Evolutionary conservation across 306 rosid species (phyloP).

Genomic region (Quercus berberidifolia): DNA sequence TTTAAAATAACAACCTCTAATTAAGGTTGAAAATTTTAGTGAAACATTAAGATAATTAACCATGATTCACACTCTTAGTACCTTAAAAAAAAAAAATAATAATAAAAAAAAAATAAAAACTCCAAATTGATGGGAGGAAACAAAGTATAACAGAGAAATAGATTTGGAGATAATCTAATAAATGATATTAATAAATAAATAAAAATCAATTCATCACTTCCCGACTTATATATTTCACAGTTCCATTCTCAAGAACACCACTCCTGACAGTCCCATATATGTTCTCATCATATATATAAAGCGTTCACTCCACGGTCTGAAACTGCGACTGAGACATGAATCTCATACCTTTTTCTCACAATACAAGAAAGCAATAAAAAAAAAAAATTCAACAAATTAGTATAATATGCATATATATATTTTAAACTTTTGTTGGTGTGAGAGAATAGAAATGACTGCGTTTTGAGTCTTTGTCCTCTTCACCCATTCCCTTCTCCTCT

Average conservation of each 20-base stretch:
- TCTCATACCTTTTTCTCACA: conserved; percentile 14
- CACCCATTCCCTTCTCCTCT: not conserved
- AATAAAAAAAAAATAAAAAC: not conserved
- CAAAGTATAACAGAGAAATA: not conserved
- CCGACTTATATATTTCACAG: no score
- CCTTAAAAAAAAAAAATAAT: not conserved
- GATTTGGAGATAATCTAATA: not conserved
- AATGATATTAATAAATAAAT: no score
- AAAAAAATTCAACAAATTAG: conserved; percentile 30
- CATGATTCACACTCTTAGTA: not conserved
- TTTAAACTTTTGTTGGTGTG: conserved; percentile 42
- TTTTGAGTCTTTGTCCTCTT: conserved; percentile 32
- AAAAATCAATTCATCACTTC: no score
- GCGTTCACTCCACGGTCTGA: conserved; percentile 48
- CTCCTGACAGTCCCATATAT: no score
- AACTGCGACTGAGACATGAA: conserved; percentile 18
- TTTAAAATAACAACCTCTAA: not conserved
- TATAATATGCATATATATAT: conserved; percentile 22
- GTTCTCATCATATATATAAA: not conserved
- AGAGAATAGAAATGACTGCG: conserved; percentile 50
- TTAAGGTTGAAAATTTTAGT: not conserved
- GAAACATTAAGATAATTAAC: not conserved
- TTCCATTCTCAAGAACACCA: not conserved
- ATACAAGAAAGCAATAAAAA: conserved; percentile 35
- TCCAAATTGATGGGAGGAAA: not conserved